Percentiles rank a stretch among this genome's conserved stretches.
phyloP scores from a whole-genome alignment of 139 green algal species.

The Chlamydomonas eustigma region DNA sequence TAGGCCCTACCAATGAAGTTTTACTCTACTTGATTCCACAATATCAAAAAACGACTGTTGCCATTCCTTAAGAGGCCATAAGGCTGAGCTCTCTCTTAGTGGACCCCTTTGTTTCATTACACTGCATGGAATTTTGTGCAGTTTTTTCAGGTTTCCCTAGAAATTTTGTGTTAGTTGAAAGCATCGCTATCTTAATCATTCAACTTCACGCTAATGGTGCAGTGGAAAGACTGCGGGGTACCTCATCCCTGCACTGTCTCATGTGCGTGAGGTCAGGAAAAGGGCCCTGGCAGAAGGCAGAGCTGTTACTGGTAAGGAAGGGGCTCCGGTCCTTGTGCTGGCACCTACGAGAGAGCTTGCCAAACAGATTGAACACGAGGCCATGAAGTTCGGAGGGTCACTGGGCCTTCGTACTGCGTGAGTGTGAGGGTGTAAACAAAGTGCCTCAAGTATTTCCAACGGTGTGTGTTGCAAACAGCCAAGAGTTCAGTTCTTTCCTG shows the following conservation, averaged over 20 bases:
- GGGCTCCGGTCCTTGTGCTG: constrained; percentile 60
- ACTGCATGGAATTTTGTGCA: neutral
- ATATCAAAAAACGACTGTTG: neutral
- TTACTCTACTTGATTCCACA: no score
- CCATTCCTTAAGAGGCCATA: neutral
- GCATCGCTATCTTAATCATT: neutral
- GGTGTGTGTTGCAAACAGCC: no score
- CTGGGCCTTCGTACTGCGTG: constrained; percentile 1
- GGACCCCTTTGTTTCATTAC: neutral
- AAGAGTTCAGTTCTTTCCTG: no score
- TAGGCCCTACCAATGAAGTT: neutral
- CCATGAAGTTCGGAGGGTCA: neutral
- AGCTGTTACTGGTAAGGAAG: neutral
- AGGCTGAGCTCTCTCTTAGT: neutral
- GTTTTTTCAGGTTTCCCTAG: neutral
- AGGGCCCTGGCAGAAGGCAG: neutral
- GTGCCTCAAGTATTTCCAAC: no score
- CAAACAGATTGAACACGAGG: constrained; percentile 39
- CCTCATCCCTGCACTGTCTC: neutral
- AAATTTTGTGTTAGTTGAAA: neutral
- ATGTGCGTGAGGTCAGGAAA: neutral
- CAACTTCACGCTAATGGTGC: neutral
- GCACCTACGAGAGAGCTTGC: constrained; percentile 83
- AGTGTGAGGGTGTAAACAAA: no score
- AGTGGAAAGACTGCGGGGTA: neutral